These are phyloP conservation scores for Paecilomyces sp. DNA, from an alignment of 2,329 filamentous ascomycete genomes.

Conservation along the genomic window DNA sequence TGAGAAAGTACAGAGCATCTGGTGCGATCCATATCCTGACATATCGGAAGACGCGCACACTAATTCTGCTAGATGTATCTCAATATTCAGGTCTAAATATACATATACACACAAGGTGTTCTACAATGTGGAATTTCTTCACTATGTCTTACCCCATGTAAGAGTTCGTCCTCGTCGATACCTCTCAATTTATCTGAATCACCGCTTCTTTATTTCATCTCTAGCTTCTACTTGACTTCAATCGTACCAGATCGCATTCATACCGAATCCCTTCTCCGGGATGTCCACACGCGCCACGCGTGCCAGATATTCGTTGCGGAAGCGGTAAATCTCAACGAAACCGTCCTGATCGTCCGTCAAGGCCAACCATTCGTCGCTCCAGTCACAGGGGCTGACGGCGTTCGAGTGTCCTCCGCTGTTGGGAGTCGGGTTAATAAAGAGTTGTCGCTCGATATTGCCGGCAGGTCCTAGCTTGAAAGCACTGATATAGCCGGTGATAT, in stretches of 20 bases:
- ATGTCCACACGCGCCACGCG: slow-evolving; percentile 71
- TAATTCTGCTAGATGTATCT: too few relatives aligned
- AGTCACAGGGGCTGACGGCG: slow-evolving; percentile 75
- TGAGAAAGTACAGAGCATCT: too few relatives aligned
- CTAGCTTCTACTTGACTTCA: slow-evolving; percentile 24
- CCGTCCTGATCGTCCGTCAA: slow-evolving; percentile 84
- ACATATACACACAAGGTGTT: too few relatives aligned
- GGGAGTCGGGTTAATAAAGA: slow-evolving; percentile 75
- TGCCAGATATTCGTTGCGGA: slow-evolving; percentile 72
- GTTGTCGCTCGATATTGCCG: slow-evolving; percentile 68
- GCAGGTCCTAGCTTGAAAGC: slow-evolving; percentile 64
- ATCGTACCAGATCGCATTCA: slow-evolving; percentile 97
- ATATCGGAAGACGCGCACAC: too few relatives aligned
- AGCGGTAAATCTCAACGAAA: slow-evolving; percentile 80
- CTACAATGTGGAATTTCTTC: too few relatives aligned
- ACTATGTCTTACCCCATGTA: background rate
- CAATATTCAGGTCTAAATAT: too few relatives aligned
- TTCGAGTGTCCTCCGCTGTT: slow-evolving; percentile 86
- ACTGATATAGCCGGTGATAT: slow-evolving; percentile 73
- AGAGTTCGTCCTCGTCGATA: too few relatives aligned
- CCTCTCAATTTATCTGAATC: too few relatives aligned
- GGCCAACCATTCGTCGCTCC: slow-evolving; percentile 83
- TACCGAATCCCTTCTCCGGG: slow-evolving; percentile 82
- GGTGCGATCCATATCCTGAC: too few relatives aligned
- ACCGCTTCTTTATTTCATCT: background rate